Evolutionary conservation across 2,329 filamentous ascomycete genomes (phyloP).

Genomic region (Neopestalotiopsis rosae): DNA sequence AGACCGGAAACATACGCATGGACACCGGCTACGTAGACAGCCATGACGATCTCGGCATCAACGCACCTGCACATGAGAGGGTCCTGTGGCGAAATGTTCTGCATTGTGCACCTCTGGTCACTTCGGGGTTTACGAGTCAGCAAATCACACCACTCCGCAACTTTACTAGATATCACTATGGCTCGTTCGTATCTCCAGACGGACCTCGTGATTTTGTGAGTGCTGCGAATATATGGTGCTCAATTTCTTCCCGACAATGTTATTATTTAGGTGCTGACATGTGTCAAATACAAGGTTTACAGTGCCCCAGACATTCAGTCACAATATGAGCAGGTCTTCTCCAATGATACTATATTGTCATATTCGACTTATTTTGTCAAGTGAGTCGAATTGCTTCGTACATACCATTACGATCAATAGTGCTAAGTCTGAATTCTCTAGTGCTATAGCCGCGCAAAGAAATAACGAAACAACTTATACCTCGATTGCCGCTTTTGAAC

Average conservation of each 20-base stretch:
- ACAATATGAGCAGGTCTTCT: conserved; percentile 1
- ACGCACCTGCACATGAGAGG: conserved; percentile 18
- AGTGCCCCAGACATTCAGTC: background rate
- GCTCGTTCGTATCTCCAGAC: background rate
- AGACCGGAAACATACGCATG: conserved; percentile 15
- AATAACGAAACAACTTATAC: too few relatives aligned
- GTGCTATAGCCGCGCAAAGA: too few relatives aligned
- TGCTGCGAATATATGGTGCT: too few relatives aligned
- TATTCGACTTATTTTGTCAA: background rate
- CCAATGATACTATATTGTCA: background rate
- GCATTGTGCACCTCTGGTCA: conserved; percentile 22
- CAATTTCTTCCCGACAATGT: too few relatives aligned
- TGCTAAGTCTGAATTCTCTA: too few relatives aligned
- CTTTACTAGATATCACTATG: conserved; percentile 16
- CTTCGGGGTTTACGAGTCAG: background rate
- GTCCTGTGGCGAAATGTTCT: conserved; percentile 20
- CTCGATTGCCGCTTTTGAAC: background rate
- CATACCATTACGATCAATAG: too few relatives aligned
- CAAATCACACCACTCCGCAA: background rate
- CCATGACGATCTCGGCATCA: conserved; percentile 23
- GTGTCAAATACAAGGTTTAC: background rate
- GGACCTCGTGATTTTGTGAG: background rate
- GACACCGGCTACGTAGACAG: conserved; percentile 25
- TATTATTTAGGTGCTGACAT: too few relatives aligned
- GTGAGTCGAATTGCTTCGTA: too few relatives aligned